Percentiles rank a stretch among this genome's conserved stretches.
Conservation (phyloP, 768 basidiomycete species). For the Boletus rubropictus region DNA sequence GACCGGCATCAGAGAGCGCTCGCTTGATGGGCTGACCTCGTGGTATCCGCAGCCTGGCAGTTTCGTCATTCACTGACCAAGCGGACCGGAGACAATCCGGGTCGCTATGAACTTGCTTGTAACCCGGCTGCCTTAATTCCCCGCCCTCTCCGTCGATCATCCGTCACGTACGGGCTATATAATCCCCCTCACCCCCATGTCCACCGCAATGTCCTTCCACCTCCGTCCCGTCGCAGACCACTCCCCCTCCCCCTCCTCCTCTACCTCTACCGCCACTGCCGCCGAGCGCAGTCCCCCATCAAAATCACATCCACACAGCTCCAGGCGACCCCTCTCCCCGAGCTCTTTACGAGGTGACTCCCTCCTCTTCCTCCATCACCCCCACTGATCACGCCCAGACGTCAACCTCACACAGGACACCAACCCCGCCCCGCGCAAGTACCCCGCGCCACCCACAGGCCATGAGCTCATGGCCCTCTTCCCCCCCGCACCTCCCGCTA, state of each 20-base stretch:
- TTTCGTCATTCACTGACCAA: conserved; percentile 15
- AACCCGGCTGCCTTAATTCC: conserved; percentile 6
- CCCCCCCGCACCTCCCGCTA: conserved; percentile 61
- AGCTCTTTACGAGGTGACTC: conserved; percentile 52
- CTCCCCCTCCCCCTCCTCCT: conserved; percentile 51
- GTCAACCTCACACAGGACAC: conserved; percentile 55
- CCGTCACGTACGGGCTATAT: conserved; percentile 28
- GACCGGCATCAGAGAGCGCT: conserved; percentile 19
- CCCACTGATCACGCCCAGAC: conserved; percentile 38
- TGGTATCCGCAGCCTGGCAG: conserved; percentile 18
- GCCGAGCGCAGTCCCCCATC: conserved; percentile 37
- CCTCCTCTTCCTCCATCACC: background rate
- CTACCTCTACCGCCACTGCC: conserved; percentile 45
- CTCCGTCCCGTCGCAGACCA: conserved; percentile 51
- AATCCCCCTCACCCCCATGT: conserved; percentile 31
- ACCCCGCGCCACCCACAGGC: conserved; percentile 71
- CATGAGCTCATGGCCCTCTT: conserved; percentile 85
- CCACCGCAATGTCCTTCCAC: conserved; percentile 41
- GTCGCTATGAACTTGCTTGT: conserved; percentile 11
- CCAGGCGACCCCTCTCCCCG: conserved; percentile 58
- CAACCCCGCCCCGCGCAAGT: conserved; percentile 49
- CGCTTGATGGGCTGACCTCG: conserved; percentile 22
- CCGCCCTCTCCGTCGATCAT: conserved; percentile 25
- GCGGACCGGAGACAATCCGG: conserved; percentile 21
- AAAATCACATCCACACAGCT: conserved; percentile 23